These are phyloP conservation scores for Suhomyces prunicola DNA, from an alignment of 805 yeast genomes.

Conservation along the genomic window DNA sequence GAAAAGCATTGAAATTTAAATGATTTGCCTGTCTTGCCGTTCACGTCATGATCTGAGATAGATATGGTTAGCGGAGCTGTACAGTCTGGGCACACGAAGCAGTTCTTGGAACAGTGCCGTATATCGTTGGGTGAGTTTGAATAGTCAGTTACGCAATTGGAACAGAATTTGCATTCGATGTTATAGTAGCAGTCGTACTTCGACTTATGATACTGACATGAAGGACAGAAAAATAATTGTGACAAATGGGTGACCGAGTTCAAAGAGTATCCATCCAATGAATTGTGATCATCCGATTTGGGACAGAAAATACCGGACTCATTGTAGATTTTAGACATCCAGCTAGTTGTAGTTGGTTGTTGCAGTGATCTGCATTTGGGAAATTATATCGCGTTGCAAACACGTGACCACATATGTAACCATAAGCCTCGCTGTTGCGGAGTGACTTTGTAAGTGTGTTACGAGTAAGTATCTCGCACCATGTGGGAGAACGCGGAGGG, in stretches of 20 bases:
- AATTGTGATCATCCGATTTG: conserved; percentile 4
- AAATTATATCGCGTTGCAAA: neutral
- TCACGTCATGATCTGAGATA: conserved; percentile 12
- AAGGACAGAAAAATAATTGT: conserved; percentile 35
- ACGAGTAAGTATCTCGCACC: neutral
- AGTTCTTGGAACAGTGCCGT: conserved; percentile 32
- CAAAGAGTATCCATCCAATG: conserved; percentile 6
- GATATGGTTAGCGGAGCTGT: conserved; percentile 23
- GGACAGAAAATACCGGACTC: conserved; percentile 22
- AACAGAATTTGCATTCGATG: conserved; percentile 32
- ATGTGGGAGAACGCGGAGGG: neutral
- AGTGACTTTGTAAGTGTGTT: neutral
- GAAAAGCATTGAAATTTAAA: conserved; percentile 38
- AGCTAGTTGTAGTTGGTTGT: neutral
- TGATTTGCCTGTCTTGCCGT: conserved; percentile 23
- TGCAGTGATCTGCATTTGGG: neutral
- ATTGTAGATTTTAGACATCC: conserved; percentile 23
- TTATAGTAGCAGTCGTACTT: conserved; percentile 22
- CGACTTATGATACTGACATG: conserved; percentile 32
- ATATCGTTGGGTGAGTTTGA: conserved; percentile 17
- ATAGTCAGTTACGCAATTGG: conserved; percentile 36
- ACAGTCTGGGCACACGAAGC: conserved; percentile 40
- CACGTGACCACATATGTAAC: neutral
- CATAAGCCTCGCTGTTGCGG: neutral
- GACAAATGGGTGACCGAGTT: conserved; percentile 15